phyloP scores from a whole-genome alignment of 331 rosid species.

The Rosa hybrid region DNA sequence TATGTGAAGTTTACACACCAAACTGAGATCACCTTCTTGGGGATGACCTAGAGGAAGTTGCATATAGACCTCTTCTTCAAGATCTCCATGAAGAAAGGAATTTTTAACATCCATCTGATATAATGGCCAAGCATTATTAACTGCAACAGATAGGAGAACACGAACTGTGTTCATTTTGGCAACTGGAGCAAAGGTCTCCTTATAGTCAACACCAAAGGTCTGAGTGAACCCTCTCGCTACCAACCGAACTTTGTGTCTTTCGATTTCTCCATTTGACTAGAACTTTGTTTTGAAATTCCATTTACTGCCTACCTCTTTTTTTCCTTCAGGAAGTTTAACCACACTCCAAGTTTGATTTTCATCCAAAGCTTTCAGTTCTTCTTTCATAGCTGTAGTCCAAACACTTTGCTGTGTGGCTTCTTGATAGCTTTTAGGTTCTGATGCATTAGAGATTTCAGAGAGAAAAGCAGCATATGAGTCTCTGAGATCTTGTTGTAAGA shows the following conservation, averaged over 20 bases:
- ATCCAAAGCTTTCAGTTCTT: too few species aligned
- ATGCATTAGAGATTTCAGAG: too few species aligned
- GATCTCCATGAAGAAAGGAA: neutral
- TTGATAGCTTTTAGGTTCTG: neutral
- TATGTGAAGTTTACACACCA: neutral
- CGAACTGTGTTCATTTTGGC: neutral
- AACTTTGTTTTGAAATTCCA: too few species aligned
- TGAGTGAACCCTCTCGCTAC: too few species aligned
- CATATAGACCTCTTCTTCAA: neutral
- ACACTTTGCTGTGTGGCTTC: neutral
- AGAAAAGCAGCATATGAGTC: neutral
- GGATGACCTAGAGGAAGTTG: neutral
- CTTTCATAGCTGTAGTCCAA: neutral
- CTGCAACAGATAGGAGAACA: neutral
- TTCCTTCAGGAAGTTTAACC: too few species aligned
- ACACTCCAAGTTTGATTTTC: neutral
- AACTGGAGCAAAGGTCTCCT: too few species aligned
- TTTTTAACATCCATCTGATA: neutral
- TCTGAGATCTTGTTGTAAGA: too few species aligned
- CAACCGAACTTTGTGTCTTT: too few species aligned
- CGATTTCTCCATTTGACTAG: too few species aligned
- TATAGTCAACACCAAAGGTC: too few species aligned
- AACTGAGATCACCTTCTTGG: too few species aligned
- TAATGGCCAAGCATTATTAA: neutral
- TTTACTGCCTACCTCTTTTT: too few species aligned